Evolutionary conservation across 1,284 basidiomycete genomes (phyloP), one percentile per base, ranked within the genome.

Genomic region (Rhodotorula sp.): DNA sequence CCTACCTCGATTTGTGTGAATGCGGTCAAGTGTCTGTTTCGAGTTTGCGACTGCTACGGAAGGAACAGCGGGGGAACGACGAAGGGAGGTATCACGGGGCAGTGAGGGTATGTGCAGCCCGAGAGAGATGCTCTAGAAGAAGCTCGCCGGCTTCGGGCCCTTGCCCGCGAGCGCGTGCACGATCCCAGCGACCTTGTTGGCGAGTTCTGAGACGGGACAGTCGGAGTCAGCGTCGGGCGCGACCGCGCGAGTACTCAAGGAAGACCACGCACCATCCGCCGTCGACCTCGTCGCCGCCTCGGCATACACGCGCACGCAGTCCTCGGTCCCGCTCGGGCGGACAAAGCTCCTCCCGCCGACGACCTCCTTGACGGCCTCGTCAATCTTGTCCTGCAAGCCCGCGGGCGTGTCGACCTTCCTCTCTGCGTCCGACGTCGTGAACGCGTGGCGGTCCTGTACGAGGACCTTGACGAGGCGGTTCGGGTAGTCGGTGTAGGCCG

Each of bases 291-390:
- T 85, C 53, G 85, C 85, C 3, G 96, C 94, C 82, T 99, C 97
- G 1, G 96, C 97, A 80, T 99, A 99, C 13, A 99, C 95, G 73
- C 97, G 87, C 17, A 99, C 97, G 57, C 97, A 96, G 80, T 99
- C 95, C 81, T 99, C 97, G 25, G 97, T 99, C 17, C 97, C 97
- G 82, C 93, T 97, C 1, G 97, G 97, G 70, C 97, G 84, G 19
- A 99, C 96, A 81, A 99, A 99, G 42, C 91, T 88, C 60, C 97
- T 87, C 1, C 95, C 97, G 48, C 88, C 88, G 66, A 91, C 89
- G 79, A 91, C 92, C 79, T 89, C 89, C 66, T 85, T 84, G 44
- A 93, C 90, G 45, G 93, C 85, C 61, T 91, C 90, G 76, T 99
- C 91, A 59, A 99, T 90, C 81, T 88, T 89, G n/a, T 81, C 85